Evolutionary conservation across 2,329 filamentous ascomycete genomes (phyloP).

Genomic region (Sporothrix sp.): DNA sequence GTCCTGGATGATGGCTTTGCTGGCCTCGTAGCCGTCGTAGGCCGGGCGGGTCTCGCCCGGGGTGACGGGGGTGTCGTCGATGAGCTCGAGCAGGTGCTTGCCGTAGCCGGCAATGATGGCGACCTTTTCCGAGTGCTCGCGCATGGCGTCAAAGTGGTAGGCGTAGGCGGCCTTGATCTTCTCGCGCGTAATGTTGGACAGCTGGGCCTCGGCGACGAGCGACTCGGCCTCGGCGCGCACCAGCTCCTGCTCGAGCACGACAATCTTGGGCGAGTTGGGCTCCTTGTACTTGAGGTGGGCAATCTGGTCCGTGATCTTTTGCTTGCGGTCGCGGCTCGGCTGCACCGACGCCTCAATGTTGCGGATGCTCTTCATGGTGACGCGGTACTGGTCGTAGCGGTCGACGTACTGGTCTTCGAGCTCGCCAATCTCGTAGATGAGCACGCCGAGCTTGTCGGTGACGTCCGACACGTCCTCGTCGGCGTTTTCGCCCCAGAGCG

Average conservation of each 20-base stretch:
- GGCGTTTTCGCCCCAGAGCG: conserved; percentile 89
- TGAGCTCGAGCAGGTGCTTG: conserved; percentile 93
- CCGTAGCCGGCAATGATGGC: conserved; percentile 96
- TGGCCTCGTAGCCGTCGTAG: conserved; percentile 96
- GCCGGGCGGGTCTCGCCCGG: conserved; percentile 91
- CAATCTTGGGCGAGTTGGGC: conserved; percentile 93
- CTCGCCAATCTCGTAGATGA: conserved; percentile 97
- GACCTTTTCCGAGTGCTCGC: conserved; percentile 96
- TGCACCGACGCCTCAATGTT: conserved; percentile 99
- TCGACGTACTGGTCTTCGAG: conserved; percentile 98
- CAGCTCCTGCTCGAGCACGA: conserved; percentile 95
- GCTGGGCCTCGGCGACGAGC: conserved; percentile 93
- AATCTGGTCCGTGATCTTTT: conserved; percentile 98
- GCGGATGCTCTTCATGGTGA: conserved; percentile 98
- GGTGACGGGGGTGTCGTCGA: conserved; percentile 94
- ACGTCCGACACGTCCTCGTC: conserved; percentile 98
- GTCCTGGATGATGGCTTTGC: conserved; percentile 98
- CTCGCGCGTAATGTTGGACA: conserved; percentile 98
- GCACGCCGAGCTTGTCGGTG: conserved; percentile 94
- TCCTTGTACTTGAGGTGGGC: conserved; percentile 99
- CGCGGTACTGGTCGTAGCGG: conserved; percentile 96
- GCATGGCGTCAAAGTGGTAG: conserved; percentile 95
- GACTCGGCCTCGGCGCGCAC: conserved; percentile 97
- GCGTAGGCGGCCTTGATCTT: conserved; percentile 98
- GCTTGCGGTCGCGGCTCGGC: conserved; percentile 95